Evolutionary conservation across 176 grass and related monocot genomes (phyloP).

Genomic region (Raddia distichophylla): DNA sequence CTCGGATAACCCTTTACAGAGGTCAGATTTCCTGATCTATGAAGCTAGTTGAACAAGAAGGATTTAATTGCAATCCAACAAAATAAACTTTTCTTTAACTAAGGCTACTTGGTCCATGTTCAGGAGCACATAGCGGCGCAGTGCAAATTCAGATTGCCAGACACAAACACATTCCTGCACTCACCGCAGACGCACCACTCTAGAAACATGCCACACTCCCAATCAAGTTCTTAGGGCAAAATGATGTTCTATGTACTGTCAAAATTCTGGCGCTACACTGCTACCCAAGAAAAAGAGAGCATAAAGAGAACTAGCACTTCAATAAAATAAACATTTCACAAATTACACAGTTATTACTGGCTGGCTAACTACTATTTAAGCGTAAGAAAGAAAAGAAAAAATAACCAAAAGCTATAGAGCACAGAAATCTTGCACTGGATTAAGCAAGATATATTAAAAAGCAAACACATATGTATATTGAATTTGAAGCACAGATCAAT

Average conservation of each 20-base stretch:
- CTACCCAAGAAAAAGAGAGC: slow-evolving; percentile 4
- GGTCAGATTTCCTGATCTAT: slow-evolving; percentile 11
- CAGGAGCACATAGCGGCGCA: too few relatives aligned
- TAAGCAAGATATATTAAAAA: slow-evolving; percentile 8
- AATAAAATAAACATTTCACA: not conserved
- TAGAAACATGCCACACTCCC: too few relatives aligned
- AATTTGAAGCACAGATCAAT: slow-evolving; percentile 29
- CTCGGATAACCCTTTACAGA: not conserved
- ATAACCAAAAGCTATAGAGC: slow-evolving; percentile 24
- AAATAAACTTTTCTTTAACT: not conserved
- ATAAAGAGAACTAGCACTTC: slow-evolving; percentile 1
- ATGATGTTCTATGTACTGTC: not conserved
- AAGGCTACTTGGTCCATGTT: not conserved
- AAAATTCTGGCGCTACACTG: not conserved
- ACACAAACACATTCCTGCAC: too few relatives aligned
- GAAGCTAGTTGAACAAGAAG: not conserved
- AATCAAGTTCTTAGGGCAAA: not conserved
- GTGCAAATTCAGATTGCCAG: too few relatives aligned
- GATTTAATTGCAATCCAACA: slow-evolving; percentile 24
- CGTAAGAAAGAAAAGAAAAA: slow-evolving; percentile 14
- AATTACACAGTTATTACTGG: not conserved
- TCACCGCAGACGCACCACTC: too few relatives aligned
- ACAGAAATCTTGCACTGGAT: slow-evolving; percentile 18
- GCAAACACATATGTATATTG: slow-evolving; percentile 14
- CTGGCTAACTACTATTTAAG: not conserved